Base-by-base conservation (phyloP, 768 basidiomycete species). In the Russula dissimulans region DNA sequence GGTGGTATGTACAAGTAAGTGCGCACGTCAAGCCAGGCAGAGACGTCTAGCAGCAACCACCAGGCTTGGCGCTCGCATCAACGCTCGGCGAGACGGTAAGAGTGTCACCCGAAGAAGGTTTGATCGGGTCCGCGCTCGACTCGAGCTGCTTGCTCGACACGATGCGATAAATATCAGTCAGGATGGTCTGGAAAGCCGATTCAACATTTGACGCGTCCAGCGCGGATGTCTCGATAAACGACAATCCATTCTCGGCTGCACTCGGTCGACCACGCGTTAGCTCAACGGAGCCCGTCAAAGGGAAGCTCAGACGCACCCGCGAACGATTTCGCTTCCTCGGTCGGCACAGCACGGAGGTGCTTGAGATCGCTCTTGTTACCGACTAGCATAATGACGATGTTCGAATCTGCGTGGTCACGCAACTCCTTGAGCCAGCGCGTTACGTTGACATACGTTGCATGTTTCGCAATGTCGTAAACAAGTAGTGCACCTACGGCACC, bases 311-410 rank as follows among this genome's bases (percentile, higher is more conserved):
- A 81, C 84, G 70, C 72, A 92, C 94, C 80, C 39, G 93, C 76
- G 73, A 97, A 97, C 11, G 78, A 77, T 79, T 91, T 97, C 51
- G 95, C 95, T 78, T 99, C 97, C 52, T 99, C 97, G 34, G 95
- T 98, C 36, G 95, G 88, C 42, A 98, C 95, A 45, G 95, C 95
- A 65, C 97, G 78, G 68, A 97, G 74, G 72, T 98, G 97, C 76
- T 97, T 94, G 80, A 99, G 85, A 82, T 99, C 97, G 72, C 91
- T 94, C 87, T 99, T 97, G 80, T 97, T 97, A 12, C 93, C 93
- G 11, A 95, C 92, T 42, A 95, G 82, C 91, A 94, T 94, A 71
- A 95, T 95, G 54, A 91, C 91, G 61, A 93, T 93, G 77, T 89
- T 93, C 56, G 87, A 86, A 70, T 90, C 87, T 56, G 95, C 94